A percentile compares a stretch with the other conserved stretches of the same genome.
These are phyloP conservation scores for Torrubiella hemipterigena DNA, from an alignment of 2,329 filamentous ascomycete genomes.

Conservation along the genomic window DNA sequence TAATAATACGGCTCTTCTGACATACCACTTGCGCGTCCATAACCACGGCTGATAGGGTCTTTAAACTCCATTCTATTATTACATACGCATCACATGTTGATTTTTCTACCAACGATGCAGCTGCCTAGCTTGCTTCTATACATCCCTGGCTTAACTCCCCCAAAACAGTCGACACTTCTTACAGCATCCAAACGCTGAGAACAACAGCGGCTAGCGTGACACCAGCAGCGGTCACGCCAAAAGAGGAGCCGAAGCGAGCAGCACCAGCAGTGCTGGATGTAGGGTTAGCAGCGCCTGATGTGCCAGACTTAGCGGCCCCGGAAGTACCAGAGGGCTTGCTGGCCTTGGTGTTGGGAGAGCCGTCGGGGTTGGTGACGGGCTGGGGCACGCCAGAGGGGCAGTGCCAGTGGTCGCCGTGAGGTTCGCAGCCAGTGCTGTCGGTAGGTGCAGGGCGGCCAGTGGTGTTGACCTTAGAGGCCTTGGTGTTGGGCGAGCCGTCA, in stretches of 20 bases:
- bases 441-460: neutral
- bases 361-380: slow-evolving; percentile 5
- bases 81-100: no score
- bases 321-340: neutral
- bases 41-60: no score
- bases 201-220: neutral
- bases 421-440: slow-evolving; percentile 6
- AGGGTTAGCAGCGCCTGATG: neutral
- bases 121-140: no score
- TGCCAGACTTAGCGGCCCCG: neutral
- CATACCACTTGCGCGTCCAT: no score
- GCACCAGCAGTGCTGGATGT: slow-evolving; percentile 2
- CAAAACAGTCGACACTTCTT: no score
- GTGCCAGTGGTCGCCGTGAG: slow-evolving; percentile 9
- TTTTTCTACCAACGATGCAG: no score
- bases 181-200: no score
- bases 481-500: slow-evolving; percentile 5
- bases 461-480: neutral
- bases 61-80: no score
- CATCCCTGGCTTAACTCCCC: no score
- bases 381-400: slow-evolving; percentile 9
- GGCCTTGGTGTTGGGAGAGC: slow-evolving; percentile 4
- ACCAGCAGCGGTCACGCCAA: slow-evolving; percentile 6
- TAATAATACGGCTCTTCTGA: no score
- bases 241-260: slow-evolving; percentile 6